Conservation (phyloP, 768 basidiomycete species). For the Mycena venus region DNA sequence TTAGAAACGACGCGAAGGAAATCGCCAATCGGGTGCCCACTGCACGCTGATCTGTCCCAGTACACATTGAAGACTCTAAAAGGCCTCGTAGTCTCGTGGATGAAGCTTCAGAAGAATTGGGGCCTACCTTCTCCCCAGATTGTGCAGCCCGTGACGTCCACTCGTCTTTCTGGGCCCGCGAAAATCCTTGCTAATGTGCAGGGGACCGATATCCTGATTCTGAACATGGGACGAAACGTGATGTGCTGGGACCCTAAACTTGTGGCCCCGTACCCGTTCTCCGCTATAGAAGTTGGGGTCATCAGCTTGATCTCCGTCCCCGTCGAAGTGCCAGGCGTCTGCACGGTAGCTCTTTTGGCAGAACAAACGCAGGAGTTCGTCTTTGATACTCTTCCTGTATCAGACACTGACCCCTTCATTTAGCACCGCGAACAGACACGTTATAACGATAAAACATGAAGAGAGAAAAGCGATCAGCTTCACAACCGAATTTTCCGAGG, state of each 20-base stretch:
- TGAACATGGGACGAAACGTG: not conserved
- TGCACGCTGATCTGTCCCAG: constrained; percentile 12
- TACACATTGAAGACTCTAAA: constrained; percentile 20
- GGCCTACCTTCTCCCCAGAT: not conserved
- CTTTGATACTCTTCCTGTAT: not conserved
- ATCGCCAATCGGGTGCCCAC: constrained; percentile 16
- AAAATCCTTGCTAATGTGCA: constrained; percentile 11
- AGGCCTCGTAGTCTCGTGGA: constrained; percentile 6
- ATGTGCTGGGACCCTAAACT: constrained; percentile 22
- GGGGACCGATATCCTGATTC: constrained; percentile 24
- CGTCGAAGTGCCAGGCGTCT: not conserved
- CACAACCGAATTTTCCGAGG: not conserved
- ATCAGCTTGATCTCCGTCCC: constrained; percentile 4
- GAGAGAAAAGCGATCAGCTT: constrained; percentile 9
- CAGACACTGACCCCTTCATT: not conserved
- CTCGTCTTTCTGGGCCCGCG: not conserved
- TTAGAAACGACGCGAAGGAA: constrained; percentile 3
- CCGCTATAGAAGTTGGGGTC: constrained; percentile 1
- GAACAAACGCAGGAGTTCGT: not conserved
- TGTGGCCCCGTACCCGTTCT: not conserved
- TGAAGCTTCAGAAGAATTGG: constrained; percentile 24
- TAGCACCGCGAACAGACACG: not conserved
- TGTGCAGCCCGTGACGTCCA: constrained; percentile 2
- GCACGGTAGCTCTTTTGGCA: constrained; percentile 3
- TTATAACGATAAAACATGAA: constrained; percentile 22